Evolutionary conservation across 2,329 filamentous ascomycete species (phyloP), one percentile per base, ranked within the genome.

Genomic region (Rasamsonia emersonii): DNA sequence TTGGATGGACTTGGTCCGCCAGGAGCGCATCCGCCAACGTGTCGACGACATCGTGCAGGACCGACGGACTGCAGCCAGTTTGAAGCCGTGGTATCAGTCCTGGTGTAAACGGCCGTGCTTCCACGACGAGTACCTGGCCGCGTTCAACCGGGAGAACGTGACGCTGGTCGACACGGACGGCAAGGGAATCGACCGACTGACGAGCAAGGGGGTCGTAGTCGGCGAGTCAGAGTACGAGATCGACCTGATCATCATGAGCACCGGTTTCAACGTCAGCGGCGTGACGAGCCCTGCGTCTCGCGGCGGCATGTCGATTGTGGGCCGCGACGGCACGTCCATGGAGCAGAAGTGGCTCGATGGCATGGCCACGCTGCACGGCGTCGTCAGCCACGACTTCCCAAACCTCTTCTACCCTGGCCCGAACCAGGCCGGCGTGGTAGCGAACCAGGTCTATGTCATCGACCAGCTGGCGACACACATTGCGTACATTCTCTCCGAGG

Each of bases 91-190:
- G 70, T 81, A 79, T 45, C 65, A 70, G 0, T 53, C 55, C 0
- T 77, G 70, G 66, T 81, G 77, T 59, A 81, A 81, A 50, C 67
- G 77, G 0, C 75, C 76, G 0, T 68, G 61, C 24, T 79, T 78
- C 52, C 72, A 73, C 51, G 72, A 79, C 43, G 62, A 67, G 4
- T 52, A 47, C 11, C 63, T 80, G 0, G 46, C 61, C 3, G 43
- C 67, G 0, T 81, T 80, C 64, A 82, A 82, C 52, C 48, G 46
- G 18, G 52, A 62, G 0, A 69, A 76, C 42, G 76, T 82, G 3
- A 61, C 64, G 4, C 66, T 82, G 0, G 59, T 81, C 10, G 73
- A 81, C 46, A 79, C 74, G 0, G 53, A 70, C 18, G 72, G 70
- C 4, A 61, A 64, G 38, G 72, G 74, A 5, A 50, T 75, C 3